A percentile compares a stretch with the other conserved stretches of the same genome.
These are phyloP conservation scores for Cystobasidium pallidum DNA, from an alignment of 1,284 basidiomycete species.

Conservation along the genomic window DNA sequence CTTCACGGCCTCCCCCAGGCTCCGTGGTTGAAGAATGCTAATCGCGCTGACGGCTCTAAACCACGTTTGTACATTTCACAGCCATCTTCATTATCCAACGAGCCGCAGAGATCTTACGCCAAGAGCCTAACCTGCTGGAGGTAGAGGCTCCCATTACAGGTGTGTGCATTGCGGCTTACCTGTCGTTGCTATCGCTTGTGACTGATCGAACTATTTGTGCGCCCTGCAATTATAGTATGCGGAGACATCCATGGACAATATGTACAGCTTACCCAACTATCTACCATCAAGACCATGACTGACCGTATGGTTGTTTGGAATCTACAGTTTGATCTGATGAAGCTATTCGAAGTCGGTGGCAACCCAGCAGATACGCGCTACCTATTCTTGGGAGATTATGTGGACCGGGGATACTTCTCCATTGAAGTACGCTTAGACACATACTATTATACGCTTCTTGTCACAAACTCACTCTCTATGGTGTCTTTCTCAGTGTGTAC, in stretches of 20 bases:
- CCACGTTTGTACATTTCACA: conserved; percentile 34
- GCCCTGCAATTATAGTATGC: conserved; percentile 65
- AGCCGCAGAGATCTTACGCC: conserved; percentile 70
- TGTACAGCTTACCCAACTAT: conserved; percentile 58
- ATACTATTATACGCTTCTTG: no score
- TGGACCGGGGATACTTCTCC: conserved; percentile 93
- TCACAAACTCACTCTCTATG: conserved; percentile 52
- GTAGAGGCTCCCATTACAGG: conserved; percentile 94
- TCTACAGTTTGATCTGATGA: conserved; percentile 92
- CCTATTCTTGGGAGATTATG: conserved; percentile 97
- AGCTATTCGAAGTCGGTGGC: conserved; percentile 95
- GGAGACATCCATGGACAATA: conserved; percentile 98
- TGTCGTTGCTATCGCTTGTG: no score
- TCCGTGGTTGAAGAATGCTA: background rate
- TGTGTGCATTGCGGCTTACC: conserved; percentile 58
- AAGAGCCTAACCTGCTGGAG: conserved; percentile 85
- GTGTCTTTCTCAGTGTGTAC: conserved; percentile 69
- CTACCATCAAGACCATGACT: conserved; percentile 21
- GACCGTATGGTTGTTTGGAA: background rate
- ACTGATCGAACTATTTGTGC: background rate
- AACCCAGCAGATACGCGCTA: conserved; percentile 87
- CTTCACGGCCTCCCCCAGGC: no score
- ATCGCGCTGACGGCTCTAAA: conserved; percentile 7
- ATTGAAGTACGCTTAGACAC: conserved; percentile 71
- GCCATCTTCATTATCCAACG: conserved; percentile 83